Percentiles rank a stretch among this genome's conserved stretches.
phyloP scores from a whole-genome alignment of 1,284 basidiomycete species.

The Athelia psychrophila region DNA sequence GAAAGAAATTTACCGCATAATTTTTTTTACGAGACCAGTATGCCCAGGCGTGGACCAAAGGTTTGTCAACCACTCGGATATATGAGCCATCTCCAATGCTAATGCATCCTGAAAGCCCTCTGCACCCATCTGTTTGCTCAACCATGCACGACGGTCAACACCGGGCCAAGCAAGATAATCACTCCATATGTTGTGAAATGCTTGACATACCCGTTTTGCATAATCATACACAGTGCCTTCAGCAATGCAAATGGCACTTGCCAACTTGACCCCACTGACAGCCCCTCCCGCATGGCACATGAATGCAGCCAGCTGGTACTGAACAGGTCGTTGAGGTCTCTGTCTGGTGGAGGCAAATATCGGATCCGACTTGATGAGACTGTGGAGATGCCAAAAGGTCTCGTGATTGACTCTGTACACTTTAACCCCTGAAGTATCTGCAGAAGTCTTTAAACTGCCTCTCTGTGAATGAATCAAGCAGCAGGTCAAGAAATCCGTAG shows the following conservation, averaged over 20 bases:
- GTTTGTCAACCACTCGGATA: conserved; percentile 9
- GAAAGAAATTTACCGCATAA: conserved; percentile 14
- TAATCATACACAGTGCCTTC: conserved; percentile 13
- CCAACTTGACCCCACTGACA: conserved; percentile 4
- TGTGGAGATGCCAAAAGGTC: conserved; percentile 6
- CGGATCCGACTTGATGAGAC: conserved; percentile 8
- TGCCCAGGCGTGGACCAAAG: conserved; percentile 8
- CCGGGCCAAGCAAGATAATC: conserved; percentile 13
- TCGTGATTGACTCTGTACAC: not conserved
- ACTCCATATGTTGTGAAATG: conserved; percentile 4
- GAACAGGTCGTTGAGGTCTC: conserved; percentile 9
- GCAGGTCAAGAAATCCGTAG: conserved; percentile 8
- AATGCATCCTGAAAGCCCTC: conserved; percentile 13
- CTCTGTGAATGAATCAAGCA: conserved; percentile 7
- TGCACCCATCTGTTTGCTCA: conserved; percentile 9
- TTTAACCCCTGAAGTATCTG: not conserved
- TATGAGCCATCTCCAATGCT: conserved; percentile 13
- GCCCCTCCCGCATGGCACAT: conserved; percentile 3
- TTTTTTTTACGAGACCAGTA: conserved; percentile 18
- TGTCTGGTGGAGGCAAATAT: conserved; percentile 6
- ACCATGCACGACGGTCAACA: not conserved
- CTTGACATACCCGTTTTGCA: conserved; percentile 9
- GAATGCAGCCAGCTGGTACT: conserved; percentile 7
- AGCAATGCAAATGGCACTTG: conserved; percentile 5
- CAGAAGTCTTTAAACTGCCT: conserved; percentile 11